Base-by-base conservation (phyloP, 164 flowering plant species). In the Protea cynaroides region DNA sequence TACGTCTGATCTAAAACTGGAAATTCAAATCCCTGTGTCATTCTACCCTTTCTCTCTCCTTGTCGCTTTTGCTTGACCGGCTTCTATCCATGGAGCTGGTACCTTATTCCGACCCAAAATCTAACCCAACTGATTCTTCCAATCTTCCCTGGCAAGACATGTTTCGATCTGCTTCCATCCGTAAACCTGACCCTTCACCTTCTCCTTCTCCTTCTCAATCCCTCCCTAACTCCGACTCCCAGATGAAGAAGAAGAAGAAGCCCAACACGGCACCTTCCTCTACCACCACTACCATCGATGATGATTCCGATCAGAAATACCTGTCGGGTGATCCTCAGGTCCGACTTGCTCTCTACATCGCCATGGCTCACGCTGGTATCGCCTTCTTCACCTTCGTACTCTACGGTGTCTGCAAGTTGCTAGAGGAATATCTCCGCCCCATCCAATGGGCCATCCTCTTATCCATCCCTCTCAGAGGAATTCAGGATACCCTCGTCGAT, bases 331-430 rank as follows among this genome's bases (percentile, higher is more conserved):
- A 90, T 52, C 81, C 93, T 14, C 88, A 91, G 81, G 87, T 87
- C 25, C 79, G 88, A 15, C 87, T 91, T 29, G 97, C 99, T 14
- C 69, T 94, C 17, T 94, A 82, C 84, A 89, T 94, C 65, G 93
- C 99, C 75, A 88, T 91, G 97, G 99, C 99, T 44, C 99, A 94
- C 69, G 96, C 93, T 21, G 89, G 93, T 51, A 74, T 94, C 1
- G 84, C 85, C 8, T 79, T 91, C 58, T 36, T 88, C 22, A 79
- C 87, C 11, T 74, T 86, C 61, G 61, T 82, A 36, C 73, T 91
- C 18, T 94, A 75, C 62, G 87, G 78, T 23, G 80, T 89, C 11
- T 73, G 65, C 65, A 86, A 82, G 68, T 74, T 94, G 21, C 78
- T 92, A 1, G 88, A 92, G 64, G 86, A 74, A 23, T 92, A 86